Evolutionary conservation across 805 yeast genomes (phyloP).

Genomic region (Candida ovalis): DNA sequence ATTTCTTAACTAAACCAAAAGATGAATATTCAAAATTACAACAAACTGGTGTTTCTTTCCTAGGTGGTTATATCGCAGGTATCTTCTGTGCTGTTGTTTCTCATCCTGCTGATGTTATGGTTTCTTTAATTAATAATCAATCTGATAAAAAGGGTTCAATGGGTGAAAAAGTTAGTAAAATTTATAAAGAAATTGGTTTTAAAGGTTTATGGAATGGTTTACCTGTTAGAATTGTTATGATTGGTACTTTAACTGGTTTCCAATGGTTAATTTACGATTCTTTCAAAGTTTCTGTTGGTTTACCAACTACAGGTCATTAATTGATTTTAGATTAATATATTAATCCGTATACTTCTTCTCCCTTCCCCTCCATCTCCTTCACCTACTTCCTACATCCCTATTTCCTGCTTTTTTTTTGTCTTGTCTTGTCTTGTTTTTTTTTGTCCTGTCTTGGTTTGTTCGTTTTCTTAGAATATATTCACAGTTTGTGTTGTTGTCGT

Average conservation of each 20-base stretch:
- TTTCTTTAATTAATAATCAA: slow-evolving; percentile 81
- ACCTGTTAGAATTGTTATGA: slow-evolving; percentile 91
- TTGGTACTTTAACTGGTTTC: slow-evolving; percentile 94
- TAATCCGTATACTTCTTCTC: no score
- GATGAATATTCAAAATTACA: slow-evolving; percentile 64
- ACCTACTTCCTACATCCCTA: no score
- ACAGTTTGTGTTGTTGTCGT: no score
- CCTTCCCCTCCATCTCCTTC: no score
- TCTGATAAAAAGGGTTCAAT: slow-evolving; percentile 60
- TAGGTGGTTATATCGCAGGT: slow-evolving; percentile 97
- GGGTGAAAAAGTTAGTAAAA: slow-evolving; percentile 64
- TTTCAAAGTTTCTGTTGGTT: slow-evolving; percentile 89
- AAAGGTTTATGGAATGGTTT: slow-evolving; percentile 93
- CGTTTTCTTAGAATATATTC: no score
- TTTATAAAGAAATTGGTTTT: slow-evolving; percentile 82
- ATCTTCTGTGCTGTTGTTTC: slow-evolving; percentile 92
- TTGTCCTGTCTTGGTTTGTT: no score
- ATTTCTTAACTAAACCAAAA: slow-evolving; percentile 64
- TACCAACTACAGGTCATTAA: slow-evolving; percentile 81
- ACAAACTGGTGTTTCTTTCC: slow-evolving; percentile 93
- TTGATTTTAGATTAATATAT: background rate
- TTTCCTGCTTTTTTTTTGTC: no score
- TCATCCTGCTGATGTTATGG: slow-evolving; percentile 99
- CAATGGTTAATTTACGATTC: slow-evolving; percentile 98
- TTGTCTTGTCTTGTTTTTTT: no score